These are phyloP conservation scores for Penstemon barbatus DNA, from an alignment of 257 asterid species.

Conservation along the genomic window DNA sequence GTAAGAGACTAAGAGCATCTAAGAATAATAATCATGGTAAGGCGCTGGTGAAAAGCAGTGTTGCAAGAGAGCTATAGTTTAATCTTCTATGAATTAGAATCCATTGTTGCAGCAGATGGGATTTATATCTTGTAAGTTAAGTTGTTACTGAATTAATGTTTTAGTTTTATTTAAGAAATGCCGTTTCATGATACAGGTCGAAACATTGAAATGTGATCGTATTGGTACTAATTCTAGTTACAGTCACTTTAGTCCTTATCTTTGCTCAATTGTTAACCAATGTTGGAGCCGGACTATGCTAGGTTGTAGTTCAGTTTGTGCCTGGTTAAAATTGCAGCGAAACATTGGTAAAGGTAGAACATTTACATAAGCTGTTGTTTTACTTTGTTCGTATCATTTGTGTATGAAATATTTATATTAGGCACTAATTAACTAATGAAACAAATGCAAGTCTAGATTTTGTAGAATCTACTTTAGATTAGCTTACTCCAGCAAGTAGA, in stretches of 20 bases:
- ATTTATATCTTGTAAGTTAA: not conserved
- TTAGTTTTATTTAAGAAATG: slow-evolving; percentile 1
- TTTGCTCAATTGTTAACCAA: not conserved
- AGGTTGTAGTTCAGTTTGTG: not conserved
- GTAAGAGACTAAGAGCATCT: not conserved
- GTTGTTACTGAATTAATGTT: not conserved
- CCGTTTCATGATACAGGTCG: not conserved
- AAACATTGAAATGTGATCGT: slow-evolving; percentile 7
- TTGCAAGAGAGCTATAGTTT: slow-evolving; percentile 17
- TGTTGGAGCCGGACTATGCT: too few relatives aligned
- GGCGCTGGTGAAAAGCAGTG: not conserved
- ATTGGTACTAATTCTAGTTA: not conserved
- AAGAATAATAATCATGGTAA: not conserved
- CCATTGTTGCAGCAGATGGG: slow-evolving; percentile 3
- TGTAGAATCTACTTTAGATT: too few relatives aligned
- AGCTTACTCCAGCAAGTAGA: too few relatives aligned
- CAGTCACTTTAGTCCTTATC: not conserved
- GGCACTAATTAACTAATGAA: too few relatives aligned
- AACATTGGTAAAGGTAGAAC: not conserved
- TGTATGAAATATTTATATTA: too few relatives aligned
- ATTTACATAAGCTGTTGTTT: not conserved
- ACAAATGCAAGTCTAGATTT: too few relatives aligned
- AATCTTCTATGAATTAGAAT: not conserved
- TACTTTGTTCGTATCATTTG: not conserved
- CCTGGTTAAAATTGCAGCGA: not conserved